Evolutionary conservation across 257 asterid genomes (phyloP).

Genomic region (Haberlea rhodopensis): DNA sequence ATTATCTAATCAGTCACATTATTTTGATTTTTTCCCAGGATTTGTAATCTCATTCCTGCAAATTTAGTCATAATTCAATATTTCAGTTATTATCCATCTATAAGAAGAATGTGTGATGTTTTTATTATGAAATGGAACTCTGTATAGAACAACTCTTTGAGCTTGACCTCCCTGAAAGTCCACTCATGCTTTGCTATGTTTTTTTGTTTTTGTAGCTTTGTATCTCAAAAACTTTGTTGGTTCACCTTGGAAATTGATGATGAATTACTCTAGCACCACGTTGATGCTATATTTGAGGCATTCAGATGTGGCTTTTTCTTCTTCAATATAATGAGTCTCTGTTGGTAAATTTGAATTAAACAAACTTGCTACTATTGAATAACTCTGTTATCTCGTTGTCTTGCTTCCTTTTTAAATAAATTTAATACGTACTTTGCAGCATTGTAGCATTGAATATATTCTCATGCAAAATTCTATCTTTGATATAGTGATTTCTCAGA

Average conservation of each 20-base stretch:
- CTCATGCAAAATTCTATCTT: conserved; percentile 57
- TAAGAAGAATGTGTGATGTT: background rate
- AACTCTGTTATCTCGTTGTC: conserved; percentile 5
- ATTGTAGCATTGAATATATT: conserved; percentile 30
- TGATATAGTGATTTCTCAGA: conserved; percentile 85
- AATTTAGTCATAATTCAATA: background rate
- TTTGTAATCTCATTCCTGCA: background rate
- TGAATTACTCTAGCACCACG: conserved; percentile 1
- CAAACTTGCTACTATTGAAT: background rate
- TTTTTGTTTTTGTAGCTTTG: conserved; percentile 4
- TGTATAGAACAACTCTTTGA: background rate
- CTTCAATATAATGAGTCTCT: background rate
- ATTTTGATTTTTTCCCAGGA: background rate
- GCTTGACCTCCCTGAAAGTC: conserved; percentile 8
- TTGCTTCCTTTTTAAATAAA: conserved; percentile 20
- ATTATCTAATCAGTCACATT: background rate
- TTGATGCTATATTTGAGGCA: conserved; percentile 12
- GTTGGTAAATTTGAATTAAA: background rate
- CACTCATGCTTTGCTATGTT: background rate
- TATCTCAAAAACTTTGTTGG: background rate
- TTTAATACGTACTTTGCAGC: conserved; percentile 10
- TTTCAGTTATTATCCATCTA: conserved; percentile 1
- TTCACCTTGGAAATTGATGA: conserved; percentile 1
- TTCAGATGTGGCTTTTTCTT: background rate
- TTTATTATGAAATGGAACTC: background rate